Conservation (phyloP, 331 rosid species). For the Acacia pycnantha region DNA sequence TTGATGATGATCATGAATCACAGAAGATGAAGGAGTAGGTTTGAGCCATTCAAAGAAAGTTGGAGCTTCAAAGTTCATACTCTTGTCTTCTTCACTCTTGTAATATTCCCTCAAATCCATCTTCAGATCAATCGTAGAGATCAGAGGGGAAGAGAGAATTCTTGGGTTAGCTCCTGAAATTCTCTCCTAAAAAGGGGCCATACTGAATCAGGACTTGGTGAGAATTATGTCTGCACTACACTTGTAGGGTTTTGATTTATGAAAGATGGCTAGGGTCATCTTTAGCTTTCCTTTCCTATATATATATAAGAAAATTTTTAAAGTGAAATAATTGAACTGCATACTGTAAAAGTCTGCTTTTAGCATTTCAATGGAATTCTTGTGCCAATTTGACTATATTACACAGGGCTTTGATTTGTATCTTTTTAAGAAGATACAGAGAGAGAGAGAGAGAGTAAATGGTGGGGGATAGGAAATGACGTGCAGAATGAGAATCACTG, state of each 20-base stretch:
- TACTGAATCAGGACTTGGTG: constrained; percentile 28
- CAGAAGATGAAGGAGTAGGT: constrained; percentile 39
- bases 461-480: constrained; percentile 79
- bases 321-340: background rate
- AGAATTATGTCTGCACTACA: constrained; percentile 40
- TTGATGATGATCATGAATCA: constrained; percentile 22
- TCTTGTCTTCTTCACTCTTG: constrained; percentile 40
- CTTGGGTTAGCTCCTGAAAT: constrained; percentile 11
- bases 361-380: background rate
- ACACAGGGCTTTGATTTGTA: constrained; percentile 35
- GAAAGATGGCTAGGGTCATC: background rate
- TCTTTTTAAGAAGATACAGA: constrained; percentile 23
- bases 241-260: constrained; percentile 27
- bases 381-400: background rate
- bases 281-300: background rate
- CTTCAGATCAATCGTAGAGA: constrained; percentile 32
- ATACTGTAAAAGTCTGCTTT: background rate
- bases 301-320: background rate
- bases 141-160: background rate
- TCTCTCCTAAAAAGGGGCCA: constrained; percentile 42
- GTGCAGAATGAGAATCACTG: constrained; percentile 30
- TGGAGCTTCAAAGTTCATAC: constrained; percentile 54
- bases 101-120: constrained; percentile 67
- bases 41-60: constrained; percentile 93
- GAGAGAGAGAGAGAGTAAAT: constrained; percentile 33